A percentile compares a stretch with the other conserved stretches of the same genome.
Evolutionary conservation across 768 basidiomycete genomes (phyloP).

Genomic region (Lactifluus pinguis): DNA sequence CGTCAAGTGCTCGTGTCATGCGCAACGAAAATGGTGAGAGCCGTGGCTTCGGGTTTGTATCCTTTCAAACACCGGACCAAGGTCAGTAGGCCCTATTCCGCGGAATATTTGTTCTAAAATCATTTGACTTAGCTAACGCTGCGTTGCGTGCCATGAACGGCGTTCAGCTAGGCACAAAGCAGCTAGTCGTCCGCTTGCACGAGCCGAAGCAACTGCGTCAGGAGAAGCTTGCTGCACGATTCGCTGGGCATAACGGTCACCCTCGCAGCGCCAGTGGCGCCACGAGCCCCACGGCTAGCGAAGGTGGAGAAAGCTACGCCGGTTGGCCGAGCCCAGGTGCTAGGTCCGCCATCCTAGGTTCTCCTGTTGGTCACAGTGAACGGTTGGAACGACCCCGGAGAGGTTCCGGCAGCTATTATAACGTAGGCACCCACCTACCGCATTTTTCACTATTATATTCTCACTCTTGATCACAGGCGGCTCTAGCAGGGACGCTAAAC

Average conservation of each 20-base stretch:
- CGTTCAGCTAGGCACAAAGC: conserved; percentile 55
- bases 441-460: neutral
- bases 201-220: conserved; percentile 89
- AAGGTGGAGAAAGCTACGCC: conserved; percentile 65
- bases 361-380: conserved; percentile 47
- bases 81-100: conserved; percentile 28
- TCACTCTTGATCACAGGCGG: conserved; percentile 45
- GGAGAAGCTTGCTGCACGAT: conserved; percentile 80
- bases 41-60: conserved; percentile 88
- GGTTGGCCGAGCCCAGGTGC: conserved; percentile 71
- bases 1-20: conserved; percentile 82
- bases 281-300: conserved; percentile 76
- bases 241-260: conserved; percentile 65
- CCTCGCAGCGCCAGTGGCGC: conserved; percentile 76
- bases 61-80: conserved; percentile 75
- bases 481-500: conserved; percentile 69
- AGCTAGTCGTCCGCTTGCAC: conserved; percentile 78
- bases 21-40: conserved; percentile 73
- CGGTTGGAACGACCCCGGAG: conserved; percentile 57
- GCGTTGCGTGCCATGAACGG: conserved; percentile 84
- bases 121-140: conserved; percentile 40
- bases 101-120: conserved; percentile 4
- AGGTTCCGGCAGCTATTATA: conserved; percentile 82
- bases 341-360: conserved; percentile 41
- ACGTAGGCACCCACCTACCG: conserved; percentile 36